Conservation (phyloP, 2,329 filamentous ascomycete species). For the Claviceps fusiformis region DNA sequence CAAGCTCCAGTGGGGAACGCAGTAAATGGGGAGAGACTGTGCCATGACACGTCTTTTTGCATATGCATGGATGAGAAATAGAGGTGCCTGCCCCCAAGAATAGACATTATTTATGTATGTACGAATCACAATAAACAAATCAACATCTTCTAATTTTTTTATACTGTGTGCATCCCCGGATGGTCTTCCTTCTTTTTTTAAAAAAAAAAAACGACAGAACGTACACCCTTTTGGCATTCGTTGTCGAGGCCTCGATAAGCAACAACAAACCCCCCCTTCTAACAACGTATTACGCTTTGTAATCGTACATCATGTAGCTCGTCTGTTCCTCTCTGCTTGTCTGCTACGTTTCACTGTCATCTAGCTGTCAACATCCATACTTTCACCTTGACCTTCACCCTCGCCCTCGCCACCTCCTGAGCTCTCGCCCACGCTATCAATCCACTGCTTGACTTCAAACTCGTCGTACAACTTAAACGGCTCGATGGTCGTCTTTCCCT, state of each 20-base stretch:
- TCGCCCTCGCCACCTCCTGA: constrained; percentile 27
- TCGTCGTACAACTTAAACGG: constrained; percentile 86
- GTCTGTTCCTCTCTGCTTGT: neutral
- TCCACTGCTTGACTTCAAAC: constrained; percentile 70
- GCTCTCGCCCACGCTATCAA: constrained; percentile 57
- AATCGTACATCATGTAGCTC: constrained; percentile 24
- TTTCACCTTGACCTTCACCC: constrained; percentile 14
- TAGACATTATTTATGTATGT: too few relatives aligned
- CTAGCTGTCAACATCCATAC: constrained; percentile 24
- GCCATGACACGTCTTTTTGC: too few relatives aligned
- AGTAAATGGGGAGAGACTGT: constrained; percentile 24
- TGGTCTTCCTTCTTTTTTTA: neutral
- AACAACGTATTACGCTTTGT: constrained; percentile 12
- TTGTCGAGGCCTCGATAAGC: neutral
- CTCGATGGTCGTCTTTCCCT: constrained; percentile 48
- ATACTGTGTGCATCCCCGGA: too few relatives aligned
- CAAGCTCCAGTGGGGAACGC: constrained; percentile 67
- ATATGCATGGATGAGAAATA: neutral
- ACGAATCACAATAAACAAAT: neutral
- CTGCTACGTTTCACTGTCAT: constrained; percentile 3
- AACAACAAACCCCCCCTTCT: too few relatives aligned
- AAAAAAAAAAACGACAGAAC: too few relatives aligned
- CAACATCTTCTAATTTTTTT: too few relatives aligned
- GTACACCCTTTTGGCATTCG: neutral
- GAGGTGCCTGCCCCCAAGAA: neutral